These are phyloP conservation scores for Cruciata laevipes DNA, from an alignment of 257 asterid genomes.

Conservation along the genomic window DNA sequence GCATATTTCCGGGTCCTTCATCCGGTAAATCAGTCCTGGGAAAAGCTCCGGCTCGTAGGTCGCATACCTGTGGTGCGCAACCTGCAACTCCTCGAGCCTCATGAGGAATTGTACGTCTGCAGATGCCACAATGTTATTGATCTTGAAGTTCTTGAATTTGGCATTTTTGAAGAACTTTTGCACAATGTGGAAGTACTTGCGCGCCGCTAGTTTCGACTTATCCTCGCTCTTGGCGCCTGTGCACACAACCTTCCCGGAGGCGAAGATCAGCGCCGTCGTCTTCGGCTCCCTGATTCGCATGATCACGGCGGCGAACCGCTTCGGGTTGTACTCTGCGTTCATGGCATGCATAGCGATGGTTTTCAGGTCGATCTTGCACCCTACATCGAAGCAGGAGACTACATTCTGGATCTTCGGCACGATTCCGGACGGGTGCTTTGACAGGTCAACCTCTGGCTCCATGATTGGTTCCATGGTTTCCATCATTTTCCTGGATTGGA, in stretches of 20 bases:
- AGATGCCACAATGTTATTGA: background rate
- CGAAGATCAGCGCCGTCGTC: conserved; percentile 35
- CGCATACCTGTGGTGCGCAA: background rate
- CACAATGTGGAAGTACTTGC: background rate
- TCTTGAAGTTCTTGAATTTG: background rate
- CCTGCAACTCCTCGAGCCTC: background rate
- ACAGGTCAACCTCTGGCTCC: background rate
- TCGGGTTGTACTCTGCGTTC: background rate
- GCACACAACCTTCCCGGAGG: conserved; percentile 27
- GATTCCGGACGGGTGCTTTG: background rate
- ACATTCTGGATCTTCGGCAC: background rate
- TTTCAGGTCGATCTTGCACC: background rate
- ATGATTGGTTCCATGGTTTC: background rate
- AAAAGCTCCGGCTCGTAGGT: background rate
- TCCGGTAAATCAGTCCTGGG: background rate
- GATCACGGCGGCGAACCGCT: conserved; percentile 40
- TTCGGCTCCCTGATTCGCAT: conserved; percentile 41
- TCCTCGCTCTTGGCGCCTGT: conserved; percentile 2
- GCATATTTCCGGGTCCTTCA: background rate
- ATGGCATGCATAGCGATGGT: background rate
- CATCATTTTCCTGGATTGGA: no score
- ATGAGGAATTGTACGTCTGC: background rate
- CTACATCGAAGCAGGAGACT: background rate
- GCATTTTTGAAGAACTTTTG: no score
- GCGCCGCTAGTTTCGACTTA: background rate